Conservation (phyloP, 1,139 yeast genomes). For the Saccharomyces pastorianus region DNA sequence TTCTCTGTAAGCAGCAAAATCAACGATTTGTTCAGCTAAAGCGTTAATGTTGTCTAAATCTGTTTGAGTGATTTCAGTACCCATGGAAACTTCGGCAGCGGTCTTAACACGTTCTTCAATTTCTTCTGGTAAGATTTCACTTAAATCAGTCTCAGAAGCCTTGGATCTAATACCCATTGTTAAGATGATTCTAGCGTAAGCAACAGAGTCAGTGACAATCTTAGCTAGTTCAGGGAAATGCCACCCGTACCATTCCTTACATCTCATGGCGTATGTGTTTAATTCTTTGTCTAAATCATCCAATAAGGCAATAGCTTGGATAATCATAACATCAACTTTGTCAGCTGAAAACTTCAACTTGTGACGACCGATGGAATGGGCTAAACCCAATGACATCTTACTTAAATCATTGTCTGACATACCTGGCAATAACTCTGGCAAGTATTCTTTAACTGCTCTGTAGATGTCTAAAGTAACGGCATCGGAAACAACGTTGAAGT, state of each 20-base stretch:
- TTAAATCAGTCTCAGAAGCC: constrained; percentile 82
- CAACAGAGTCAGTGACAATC: constrained; percentile 90
- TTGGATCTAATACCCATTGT: constrained; percentile 92
- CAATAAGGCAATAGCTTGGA: constrained; percentile 93
- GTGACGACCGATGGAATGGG: constrained; percentile 96
- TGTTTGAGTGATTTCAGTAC: constrained; percentile 87
- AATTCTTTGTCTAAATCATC: constrained; percentile 96
- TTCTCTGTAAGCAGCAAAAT: constrained; percentile 90
- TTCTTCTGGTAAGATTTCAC: constrained; percentile 89
- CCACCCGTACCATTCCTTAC: constrained; percentile 99
- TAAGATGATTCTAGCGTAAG: constrained; percentile 85
- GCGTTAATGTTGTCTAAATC: constrained; percentile 82
- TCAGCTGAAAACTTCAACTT: constrained; percentile 96
- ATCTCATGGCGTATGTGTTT: constrained; percentile 96
- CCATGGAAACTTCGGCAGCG: constrained; percentile 98
- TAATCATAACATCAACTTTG: constrained; percentile 96
- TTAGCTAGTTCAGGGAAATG: constrained; percentile 99
- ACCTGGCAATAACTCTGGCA: constrained; percentile 92
- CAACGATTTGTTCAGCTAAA: constrained; percentile 90
- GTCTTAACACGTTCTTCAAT: constrained; percentile 73
- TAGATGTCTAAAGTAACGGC: constrained; percentile 90
- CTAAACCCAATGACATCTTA: constrained; percentile 94
- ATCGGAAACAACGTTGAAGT: constrained; percentile 84
- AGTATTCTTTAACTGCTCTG: constrained; percentile 88
- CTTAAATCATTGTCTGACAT: constrained; percentile 74